phyloP scores from a whole-genome alignment of 2,329 filamentous ascomycete species.

The Paracoccidioides brasiliensis region DNA sequence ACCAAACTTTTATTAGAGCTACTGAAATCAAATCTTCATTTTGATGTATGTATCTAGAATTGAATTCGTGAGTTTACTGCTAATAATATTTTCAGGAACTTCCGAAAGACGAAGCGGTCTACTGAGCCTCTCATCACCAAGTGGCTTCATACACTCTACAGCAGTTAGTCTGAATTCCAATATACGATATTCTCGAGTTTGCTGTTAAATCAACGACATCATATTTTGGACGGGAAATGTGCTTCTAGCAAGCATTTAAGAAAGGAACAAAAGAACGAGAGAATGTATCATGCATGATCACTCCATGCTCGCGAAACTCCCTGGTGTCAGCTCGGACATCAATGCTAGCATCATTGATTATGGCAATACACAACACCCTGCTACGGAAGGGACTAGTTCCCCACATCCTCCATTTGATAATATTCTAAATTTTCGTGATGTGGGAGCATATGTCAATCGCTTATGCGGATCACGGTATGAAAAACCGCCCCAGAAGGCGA shows the following conservation, averaged over 20 bases:
- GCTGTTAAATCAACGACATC: not conserved
- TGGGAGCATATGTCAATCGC: constrained; percentile 53
- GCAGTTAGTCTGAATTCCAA: not conserved
- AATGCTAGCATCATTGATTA: constrained; percentile 4
- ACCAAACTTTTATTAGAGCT: too few relatives aligned
- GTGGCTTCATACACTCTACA: not conserved
- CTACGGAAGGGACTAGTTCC: constrained; percentile 1
- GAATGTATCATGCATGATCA: not conserved
- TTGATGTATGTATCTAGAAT: not conserved
- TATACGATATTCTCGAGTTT: not conserved
- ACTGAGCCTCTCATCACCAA: not conserved
- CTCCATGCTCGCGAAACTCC: constrained; percentile 39
- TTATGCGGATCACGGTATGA: constrained; percentile 43
- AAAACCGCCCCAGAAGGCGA: not conserved
- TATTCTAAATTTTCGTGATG: constrained; percentile 66
- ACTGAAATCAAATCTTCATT: not conserved
- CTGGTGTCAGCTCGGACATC: constrained; percentile 20
- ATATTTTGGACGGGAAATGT: not conserved
- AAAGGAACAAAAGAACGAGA: not conserved
- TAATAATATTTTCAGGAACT: not conserved
- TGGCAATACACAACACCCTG: not conserved
- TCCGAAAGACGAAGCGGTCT: not conserved
- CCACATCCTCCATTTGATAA: constrained; percentile 37
- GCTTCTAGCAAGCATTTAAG: not conserved
- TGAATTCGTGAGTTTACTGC: not conserved